phyloP scores from a whole-genome alignment of 1,284 basidiomycete genomes.

The Marasmius fiardii region DNA sequence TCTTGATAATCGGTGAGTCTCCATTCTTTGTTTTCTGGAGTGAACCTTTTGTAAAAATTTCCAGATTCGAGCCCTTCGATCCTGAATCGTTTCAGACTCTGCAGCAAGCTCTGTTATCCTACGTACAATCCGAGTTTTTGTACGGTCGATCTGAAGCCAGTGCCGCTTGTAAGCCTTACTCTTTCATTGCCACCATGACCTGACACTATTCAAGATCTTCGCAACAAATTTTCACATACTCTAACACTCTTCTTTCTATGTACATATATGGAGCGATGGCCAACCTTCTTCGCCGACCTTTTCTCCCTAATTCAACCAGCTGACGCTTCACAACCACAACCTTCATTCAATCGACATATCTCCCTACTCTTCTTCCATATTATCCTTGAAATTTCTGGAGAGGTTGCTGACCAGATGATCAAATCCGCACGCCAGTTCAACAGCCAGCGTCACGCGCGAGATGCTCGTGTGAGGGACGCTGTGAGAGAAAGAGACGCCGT shows the following conservation, averaged over 20 bases:
- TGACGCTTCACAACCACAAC: slow-evolving; percentile 46
- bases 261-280: slow-evolving; percentile 84
- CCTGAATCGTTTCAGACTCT: slow-evolving; percentile 66
- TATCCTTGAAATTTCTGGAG: slow-evolving; percentile 87
- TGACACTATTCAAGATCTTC: slow-evolving; percentile 53
- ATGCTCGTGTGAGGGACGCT: slow-evolving; percentile 84
- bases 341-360: slow-evolving; percentile 74
- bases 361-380: slow-evolving; percentile 86
- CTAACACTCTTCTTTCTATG: slow-evolving; percentile 92
- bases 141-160: slow-evolving; percentile 72
- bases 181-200: slow-evolving; percentile 8
- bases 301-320: slow-evolving; percentile 72
- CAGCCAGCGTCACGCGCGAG: slow-evolving; percentile 69
- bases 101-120: slow-evolving; percentile 66
- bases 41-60: background rate
- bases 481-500: slow-evolving; percentile 88
- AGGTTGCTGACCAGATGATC: slow-evolving; percentile 90
- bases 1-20: slow-evolving; percentile 76
- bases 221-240: slow-evolving; percentile 99
- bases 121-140: slow-evolving; percentile 80
- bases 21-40: background rate
- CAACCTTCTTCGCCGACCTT: slow-evolving; percentile 77
- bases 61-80: slow-evolving; percentile 69
- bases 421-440: slow-evolving; percentile 78
- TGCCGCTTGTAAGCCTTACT: slow-evolving; percentile 62